Base-by-base conservation (phyloP, 1,139 yeast genomes). In the Geotrichum siamense region DNA sequence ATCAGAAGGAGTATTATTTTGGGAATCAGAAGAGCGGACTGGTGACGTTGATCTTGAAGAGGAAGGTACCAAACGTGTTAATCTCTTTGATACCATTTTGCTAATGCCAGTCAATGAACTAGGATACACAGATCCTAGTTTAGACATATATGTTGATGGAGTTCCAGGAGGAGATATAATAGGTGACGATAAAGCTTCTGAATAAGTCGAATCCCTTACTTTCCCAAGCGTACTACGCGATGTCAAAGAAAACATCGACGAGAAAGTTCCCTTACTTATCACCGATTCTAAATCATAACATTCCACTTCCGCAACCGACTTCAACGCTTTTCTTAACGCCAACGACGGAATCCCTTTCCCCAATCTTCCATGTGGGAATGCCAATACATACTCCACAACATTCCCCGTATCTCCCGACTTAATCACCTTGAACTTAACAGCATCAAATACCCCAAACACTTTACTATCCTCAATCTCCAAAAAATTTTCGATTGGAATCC, bases 401-500 rank as follows among this genome's bases (percentile, higher is more conserved):
- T 79, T 80, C 57, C 60, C 74, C 2, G 75, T 64, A 13, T 68
- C 74, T 12, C 69, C 64, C 38, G 70, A 70, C 52, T 78, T 79
- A 43, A 76, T 60, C 0, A 74, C 78, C 43, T 72, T 62, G 17
- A 73, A 48, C 45, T 69, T 65, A 32, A 73, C 54, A 3, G 76
- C 72, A 29, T 64, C 70, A 3, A 79, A 74, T 25, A 72, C 59
- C 12, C 76, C 77, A 41, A 76, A 64, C 12, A 77, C 69, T 16
- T 70, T 56, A 23, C 71, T 70, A 51, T 75, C 67, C 52, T 78
- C 84, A 29, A 77, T 59, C 52, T 80, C 85, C 12, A 78, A 57
- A n/a, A 89, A 67, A 54, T 79, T 80, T 33, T 71, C 74, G 21
- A 83, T 59, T 0, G 97, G 96, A 8, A 89, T 76, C 54, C 82